Evolutionary conservation across 225 moss, liverwort and hornwort species (phyloP).

Genomic region (Antitrichia curtipendula): DNA sequence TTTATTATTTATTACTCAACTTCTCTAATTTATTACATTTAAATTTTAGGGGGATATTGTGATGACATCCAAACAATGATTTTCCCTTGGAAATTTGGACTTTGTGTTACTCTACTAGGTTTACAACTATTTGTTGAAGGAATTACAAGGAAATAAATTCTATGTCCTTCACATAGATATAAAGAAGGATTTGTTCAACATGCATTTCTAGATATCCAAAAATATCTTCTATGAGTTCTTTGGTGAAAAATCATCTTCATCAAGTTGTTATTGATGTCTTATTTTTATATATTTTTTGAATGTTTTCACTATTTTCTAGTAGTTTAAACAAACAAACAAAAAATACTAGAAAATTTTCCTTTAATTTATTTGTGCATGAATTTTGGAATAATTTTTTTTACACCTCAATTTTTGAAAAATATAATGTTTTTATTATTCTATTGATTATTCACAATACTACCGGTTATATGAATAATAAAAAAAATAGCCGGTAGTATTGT

Average conservation of each 20-base stretch:
- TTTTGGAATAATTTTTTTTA: not conserved
- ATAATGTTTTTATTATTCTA: fast-evolving
- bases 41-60: fast-evolving
- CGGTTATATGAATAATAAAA: no score
- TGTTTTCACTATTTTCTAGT: not conserved
- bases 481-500: fast-evolving
- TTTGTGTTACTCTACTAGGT: fast-evolving
- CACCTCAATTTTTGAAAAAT: fast-evolving
- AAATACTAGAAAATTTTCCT: not conserved
- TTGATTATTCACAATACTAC: no score
- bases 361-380: not conserved
- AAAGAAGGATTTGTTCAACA: not conserved
- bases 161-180: fast-evolving
- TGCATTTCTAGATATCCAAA: not conserved
- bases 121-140: fast-evolving
- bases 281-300: not conserved
- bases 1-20: not conserved
- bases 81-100: not conserved
- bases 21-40: not conserved
- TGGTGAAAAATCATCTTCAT: not conserved
- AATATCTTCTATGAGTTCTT: not conserved
- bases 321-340: not conserved
- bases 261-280: not conserved
- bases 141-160: not conserved
- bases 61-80: not conserved